phyloP scores from a whole-genome alignment of 2,329 filamentous ascomycete genomes.

The Aspergillus amoenus region DNA sequence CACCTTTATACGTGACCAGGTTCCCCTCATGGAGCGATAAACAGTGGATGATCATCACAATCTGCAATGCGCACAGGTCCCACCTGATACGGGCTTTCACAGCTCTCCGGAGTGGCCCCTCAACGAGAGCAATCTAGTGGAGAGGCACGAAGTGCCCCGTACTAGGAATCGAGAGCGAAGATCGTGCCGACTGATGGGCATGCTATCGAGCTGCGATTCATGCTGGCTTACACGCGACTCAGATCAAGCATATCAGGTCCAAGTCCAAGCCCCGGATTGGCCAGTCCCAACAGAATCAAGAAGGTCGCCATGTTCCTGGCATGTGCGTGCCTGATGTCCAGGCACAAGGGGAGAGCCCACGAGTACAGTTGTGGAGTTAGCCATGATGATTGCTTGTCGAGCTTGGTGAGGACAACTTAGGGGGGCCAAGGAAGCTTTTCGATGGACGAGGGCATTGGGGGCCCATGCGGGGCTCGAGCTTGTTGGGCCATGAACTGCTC shows the following conservation, averaged over 20 bases:
- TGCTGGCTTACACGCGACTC: not conserved
- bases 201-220: not conserved
- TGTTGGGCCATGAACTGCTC: not conserved
- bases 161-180: constrained; percentile 1
- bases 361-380: not conserved
- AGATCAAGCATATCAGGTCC: not conserved
- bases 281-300: not conserved
- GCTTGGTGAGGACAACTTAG: not conserved
- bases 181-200: constrained; percentile 5
- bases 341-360: not conserved
- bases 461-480: constrained; percentile 1
- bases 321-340: not conserved
- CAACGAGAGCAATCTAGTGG: not conserved
- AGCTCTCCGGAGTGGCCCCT: not conserved
- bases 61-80: not conserved
- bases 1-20: constrained; percentile 26
- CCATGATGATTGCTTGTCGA: constrained; percentile 15
- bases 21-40: not conserved
- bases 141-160: not conserved
- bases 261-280: not conserved
- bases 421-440: constrained; percentile 12
- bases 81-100: constrained; percentile 1
- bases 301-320: not conserved
- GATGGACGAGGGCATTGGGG: not conserved
- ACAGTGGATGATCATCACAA: not conserved